Conservation (phyloP, 106 monocot species). For the Iris macrosiphon region DNA sequence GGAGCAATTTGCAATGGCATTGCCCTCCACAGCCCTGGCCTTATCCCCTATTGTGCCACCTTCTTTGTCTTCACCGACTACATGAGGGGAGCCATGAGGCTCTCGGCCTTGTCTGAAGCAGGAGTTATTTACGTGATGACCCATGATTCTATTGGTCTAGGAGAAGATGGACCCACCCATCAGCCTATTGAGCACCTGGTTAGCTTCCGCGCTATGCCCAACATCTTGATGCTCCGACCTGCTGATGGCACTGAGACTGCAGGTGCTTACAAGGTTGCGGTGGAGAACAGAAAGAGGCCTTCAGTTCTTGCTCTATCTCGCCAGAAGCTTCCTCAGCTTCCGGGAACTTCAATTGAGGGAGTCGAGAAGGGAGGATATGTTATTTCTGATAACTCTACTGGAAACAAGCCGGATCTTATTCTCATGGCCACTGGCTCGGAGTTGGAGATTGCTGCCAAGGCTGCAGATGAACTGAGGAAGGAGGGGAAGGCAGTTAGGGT, state of each 20-base stretch:
- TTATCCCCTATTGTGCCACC: slow-evolving; percentile 86
- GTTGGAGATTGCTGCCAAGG: slow-evolving; percentile 73
- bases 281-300: slow-evolving; percentile 56
- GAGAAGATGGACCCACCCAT: slow-evolving; percentile 79
- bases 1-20: slow-evolving; percentile 80
- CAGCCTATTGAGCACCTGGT: slow-evolving; percentile 72
- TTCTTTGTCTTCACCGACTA: slow-evolving; percentile 89
- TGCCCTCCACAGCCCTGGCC: slow-evolving; percentile 59
- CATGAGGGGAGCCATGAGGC: slow-evolving; percentile 78
- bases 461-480: slow-evolving; percentile 62
- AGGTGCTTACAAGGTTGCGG: slow-evolving; percentile 60
- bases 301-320: slow-evolving; percentile 65
- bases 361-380: slow-evolving; percentile 72
- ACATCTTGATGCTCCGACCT: slow-evolving; percentile 71
- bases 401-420: slow-evolving; percentile 59
- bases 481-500: slow-evolving; percentile 58
- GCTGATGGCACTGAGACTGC: slow-evolving; percentile 80
- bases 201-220: slow-evolving; percentile 76
- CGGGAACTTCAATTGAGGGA: slow-evolving; percentile 64
- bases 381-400: slow-evolving; percentile 62
- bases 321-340: slow-evolving; percentile 66
- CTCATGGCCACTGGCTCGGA: slow-evolving; percentile 64
- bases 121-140: slow-evolving; percentile 80
- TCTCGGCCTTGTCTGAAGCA: slow-evolving; percentile 51
- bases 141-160: slow-evolving; percentile 77